A percentile compares a stretch with the other conserved stretches of the same genome.
Conservation (phyloP, 805 yeast genomes). For the Maudiozyma bulderi region DNA sequence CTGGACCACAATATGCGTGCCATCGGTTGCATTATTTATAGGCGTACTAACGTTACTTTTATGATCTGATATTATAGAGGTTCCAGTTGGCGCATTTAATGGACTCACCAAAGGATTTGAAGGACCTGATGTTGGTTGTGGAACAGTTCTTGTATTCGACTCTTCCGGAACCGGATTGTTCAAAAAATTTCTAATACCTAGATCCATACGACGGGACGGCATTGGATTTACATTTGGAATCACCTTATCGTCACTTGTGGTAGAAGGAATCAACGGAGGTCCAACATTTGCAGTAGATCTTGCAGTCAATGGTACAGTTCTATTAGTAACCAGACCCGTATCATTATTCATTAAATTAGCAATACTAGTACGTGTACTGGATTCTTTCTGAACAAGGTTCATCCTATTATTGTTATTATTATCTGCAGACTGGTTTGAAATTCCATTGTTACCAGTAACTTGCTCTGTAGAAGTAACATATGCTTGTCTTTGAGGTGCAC, state of each 20-base stretch:
- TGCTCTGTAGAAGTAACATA: not conserved
- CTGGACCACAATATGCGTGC: constrained; percentile 1
- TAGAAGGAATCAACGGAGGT: not conserved
- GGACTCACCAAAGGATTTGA: not conserved
- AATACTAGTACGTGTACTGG: not conserved
- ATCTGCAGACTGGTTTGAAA: not conserved
- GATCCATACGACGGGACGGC: not conserved
- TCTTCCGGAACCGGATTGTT: not conserved
- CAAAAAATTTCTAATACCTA: constrained; percentile 1
- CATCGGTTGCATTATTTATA: not conserved
- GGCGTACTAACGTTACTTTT: too few relatives aligned
- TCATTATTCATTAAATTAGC: not conserved
- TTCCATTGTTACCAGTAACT: not conserved
- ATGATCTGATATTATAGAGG: too few relatives aligned
- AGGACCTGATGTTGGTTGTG: not conserved
- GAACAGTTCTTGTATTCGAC: not conserved
- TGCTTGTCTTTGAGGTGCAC: not conserved
- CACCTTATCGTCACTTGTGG: not conserved
- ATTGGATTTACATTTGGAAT: too few relatives aligned
- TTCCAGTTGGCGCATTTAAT: too few relatives aligned
- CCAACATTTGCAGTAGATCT: not conserved
- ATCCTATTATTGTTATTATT: not conserved
- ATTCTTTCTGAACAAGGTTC: not conserved
- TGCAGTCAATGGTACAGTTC: not conserved
- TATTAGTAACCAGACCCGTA: not conserved